Percentiles rank a stretch among this genome's conserved stretches.
These are phyloP conservation scores for Gastrolobium villosum DNA, from an alignment of 306 rosid species.

Conservation along the genomic window DNA sequence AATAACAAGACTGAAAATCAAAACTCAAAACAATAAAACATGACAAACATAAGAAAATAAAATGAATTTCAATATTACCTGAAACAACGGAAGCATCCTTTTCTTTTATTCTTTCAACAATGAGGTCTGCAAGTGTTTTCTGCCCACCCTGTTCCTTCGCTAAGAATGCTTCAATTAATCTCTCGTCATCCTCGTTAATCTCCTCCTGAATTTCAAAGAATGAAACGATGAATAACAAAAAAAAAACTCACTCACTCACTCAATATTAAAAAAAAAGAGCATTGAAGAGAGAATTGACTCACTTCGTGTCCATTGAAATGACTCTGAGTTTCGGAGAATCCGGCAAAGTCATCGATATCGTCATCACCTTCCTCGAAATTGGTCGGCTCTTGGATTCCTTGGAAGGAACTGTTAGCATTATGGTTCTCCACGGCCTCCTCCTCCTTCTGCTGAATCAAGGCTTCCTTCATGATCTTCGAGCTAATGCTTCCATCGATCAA, in stretches of 20 bases:
- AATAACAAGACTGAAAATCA: constrained; percentile 4
- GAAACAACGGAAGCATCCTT: constrained; percentile 62
- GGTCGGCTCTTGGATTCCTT: constrained; percentile 43
- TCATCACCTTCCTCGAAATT: constrained; percentile 52
- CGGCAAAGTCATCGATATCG: constrained; percentile 68
- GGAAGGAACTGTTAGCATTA: constrained; percentile 39
- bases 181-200: constrained; percentile 80
- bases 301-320: constrained; percentile 59
- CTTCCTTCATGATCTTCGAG: constrained; percentile 82
- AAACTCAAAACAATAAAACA: constrained; percentile 1
- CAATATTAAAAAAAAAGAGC: neutral
- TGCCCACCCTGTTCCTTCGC: constrained; percentile 57
- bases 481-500: constrained; percentile 68
- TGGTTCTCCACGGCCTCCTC: constrained; percentile 46
- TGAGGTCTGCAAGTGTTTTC: constrained; percentile 74
- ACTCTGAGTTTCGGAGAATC: constrained; percentile 71
- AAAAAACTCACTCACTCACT: neutral
- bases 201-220: constrained; percentile 54
- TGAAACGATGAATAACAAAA: neutral
- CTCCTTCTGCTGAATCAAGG: constrained; percentile 77
- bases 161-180: constrained; percentile 68
- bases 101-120: constrained; percentile 78
- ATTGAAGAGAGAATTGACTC: constrained; percentile 2
- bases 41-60: neutral
- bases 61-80: constrained; percentile 53